phyloP scores from a whole-genome alignment of 352 stramenopile genomes.

The Phytopythium delawarense region DNA sequence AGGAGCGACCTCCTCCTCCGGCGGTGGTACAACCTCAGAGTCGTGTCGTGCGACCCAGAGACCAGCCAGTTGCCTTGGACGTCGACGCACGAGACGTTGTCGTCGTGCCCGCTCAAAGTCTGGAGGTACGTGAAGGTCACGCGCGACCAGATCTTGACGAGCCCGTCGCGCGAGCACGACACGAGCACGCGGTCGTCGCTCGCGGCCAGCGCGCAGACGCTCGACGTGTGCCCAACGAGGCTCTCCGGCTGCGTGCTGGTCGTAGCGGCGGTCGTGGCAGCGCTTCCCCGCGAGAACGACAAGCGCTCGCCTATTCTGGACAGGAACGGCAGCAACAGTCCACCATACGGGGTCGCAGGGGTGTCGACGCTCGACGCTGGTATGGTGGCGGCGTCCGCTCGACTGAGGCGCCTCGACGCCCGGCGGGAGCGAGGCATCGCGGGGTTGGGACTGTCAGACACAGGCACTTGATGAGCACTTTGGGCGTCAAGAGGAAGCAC shows the following conservation, averaged over 20 bases:
- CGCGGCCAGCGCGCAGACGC: slow-evolving; percentile 47
- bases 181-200: slow-evolving; percentile 59
- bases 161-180: slow-evolving; percentile 60
- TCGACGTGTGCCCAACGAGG: slow-evolving; percentile 56
- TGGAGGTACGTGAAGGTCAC: slow-evolving; percentile 45
- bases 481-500: neutral
- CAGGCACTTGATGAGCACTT: neutral
- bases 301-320: neutral
- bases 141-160: slow-evolving; percentile 70
- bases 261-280: neutral
- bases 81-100: slow-evolving; percentile 59
- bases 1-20: neutral
- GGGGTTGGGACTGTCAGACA: neutral
- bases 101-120: slow-evolving; percentile 57
- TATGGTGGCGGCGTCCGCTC: neutral
- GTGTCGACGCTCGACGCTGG: neutral
- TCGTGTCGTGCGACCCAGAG: slow-evolving; percentile 64
- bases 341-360: neutral
- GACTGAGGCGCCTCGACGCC: neutral
- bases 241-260: slow-evolving; percentile 21
- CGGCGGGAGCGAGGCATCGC: neutral
- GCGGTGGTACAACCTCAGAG: slow-evolving; percentile 49
- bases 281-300: neutral
- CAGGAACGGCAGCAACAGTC: neutral
- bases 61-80: slow-evolving; percentile 53